These are phyloP conservation scores for Ascoidea asiatica DNA, from an alignment of 805 yeast species.

Conservation along the genomic window DNA sequence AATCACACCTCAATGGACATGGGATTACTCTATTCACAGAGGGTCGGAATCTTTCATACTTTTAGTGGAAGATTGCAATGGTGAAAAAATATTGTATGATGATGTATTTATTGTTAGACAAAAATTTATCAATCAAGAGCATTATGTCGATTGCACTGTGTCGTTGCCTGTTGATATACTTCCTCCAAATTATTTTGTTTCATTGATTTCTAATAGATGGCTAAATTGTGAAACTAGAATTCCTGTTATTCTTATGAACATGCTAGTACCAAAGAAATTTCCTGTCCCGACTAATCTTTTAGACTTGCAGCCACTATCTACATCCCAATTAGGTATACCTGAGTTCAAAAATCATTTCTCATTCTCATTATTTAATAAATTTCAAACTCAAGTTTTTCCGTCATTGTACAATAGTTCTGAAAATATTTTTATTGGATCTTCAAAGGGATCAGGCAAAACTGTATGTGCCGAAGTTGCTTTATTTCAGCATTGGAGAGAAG, in stretches of 20 bases:
- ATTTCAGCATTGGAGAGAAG: constrained; percentile 57
- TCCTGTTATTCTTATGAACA: constrained; percentile 40
- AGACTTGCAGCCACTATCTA: constrained; percentile 37
- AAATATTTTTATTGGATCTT: constrained; percentile 51
- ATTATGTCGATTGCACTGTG: constrained; percentile 51
- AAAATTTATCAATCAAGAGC: constrained; percentile 37
- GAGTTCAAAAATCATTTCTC: constrained; percentile 32
- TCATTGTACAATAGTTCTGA: constrained; percentile 43
- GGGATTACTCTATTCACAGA: constrained; percentile 61
- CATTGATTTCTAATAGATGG: constrained; percentile 76
- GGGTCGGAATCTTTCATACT: constrained; percentile 51
- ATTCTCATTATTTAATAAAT: constrained; percentile 47
- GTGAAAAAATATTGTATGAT: constrained; percentile 52
- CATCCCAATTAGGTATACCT: constrained; percentile 29
- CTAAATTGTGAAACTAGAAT: constrained; percentile 52
- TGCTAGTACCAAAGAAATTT: constrained; percentile 49
- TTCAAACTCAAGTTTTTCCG: constrained; percentile 63
- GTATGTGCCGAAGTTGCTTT: constrained; percentile 61
- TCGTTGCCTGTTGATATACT: constrained; percentile 29
- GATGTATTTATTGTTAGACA: constrained; percentile 41
- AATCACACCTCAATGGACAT: constrained; percentile 58
- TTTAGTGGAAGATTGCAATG: constrained; percentile 73
- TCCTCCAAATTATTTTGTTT: constrained; percentile 67
- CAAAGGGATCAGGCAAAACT: constrained; percentile 71
- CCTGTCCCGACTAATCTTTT: constrained; percentile 47